Base-by-base conservation (phyloP, 352 stramenopile genomes). In the Peronospora tabacina region DNA sequence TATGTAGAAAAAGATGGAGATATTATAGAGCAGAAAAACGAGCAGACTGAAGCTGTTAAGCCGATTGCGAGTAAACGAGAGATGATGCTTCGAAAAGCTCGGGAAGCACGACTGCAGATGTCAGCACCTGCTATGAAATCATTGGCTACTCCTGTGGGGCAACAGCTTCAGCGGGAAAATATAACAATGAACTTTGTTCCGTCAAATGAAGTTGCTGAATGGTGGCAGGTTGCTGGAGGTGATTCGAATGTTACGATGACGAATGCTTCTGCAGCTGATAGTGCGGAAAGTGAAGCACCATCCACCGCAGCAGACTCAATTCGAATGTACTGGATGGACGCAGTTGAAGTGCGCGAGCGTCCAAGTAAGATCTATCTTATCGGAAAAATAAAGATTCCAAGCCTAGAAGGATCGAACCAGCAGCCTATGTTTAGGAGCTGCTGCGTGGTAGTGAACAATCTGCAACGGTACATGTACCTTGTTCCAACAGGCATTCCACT, bases 291-390 rank as follows among this genome's bases (percentile, higher is more conserved):
- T 10, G 66, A 76, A 32, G 49, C 61, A 13, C 56, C 70, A 15
- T 39, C 68, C 1, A 61, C 46, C 0, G 60, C 82, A 8, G 63
- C 61, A 34, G 82, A 88, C 38, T 73, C 85, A 44, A 68, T 99
- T 13, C 83, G 94, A 57, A 87, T 99, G 69, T 99, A 94, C 70
- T 98, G 95, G 91, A 91, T 98, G 44, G 96, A 99, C 70, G 92
- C 93, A 0, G 81, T 92, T 15, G 97, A 99, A 82, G 83, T 97
- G 17, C 87, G 96, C 5, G 81, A 94, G 17, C 80, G 81, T 11
- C 88, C 87, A 17, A 96, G 97, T 11, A 93, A 95, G 41, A 82
- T 99, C 41, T 98, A 97, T 63, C 55, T 99, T 5, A 98, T 99
- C 54, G 97, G 96, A 35, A 98, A 98, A 67, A 92, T 98, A 44